Evolutionary conservation across 148 eudicot genomes (phyloP), one percentile per base, ranked within the genome.

Genomic region (Arctostaphylos glauca): DNA sequence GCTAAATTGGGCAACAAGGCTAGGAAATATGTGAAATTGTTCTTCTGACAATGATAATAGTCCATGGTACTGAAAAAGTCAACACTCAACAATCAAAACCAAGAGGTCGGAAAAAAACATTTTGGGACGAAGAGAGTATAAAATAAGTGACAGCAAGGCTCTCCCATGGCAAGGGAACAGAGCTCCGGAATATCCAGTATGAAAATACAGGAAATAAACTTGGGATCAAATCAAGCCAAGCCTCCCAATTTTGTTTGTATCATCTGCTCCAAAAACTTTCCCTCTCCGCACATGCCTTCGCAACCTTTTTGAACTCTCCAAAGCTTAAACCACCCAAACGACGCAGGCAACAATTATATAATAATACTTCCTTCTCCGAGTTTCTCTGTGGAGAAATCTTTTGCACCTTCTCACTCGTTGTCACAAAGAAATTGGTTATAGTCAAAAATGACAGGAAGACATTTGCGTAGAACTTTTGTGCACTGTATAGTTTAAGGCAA

Each of bases 21-120:
- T 66, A 80, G 23, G 41, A 68, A 23, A 43, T 47, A 58, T 77
- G 49, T 64, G 81, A 78, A 81, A 44, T 67, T 47, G 50, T 48
- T 50, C 18, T 64, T 38, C 52, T 64, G 62, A 74, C 19, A 0
- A 74, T 74, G 13, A 50, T 21, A n/a, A 49, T 1, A 74, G 78
- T 21, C 25, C 7, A 21, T 0, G 4, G 58, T 9, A 49, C 25
- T 4, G 31, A 49, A 23, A 19, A 23, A 9, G 12, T 15, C 25
- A 49, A 41, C 50, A 73, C 6, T 46, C 78, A 75, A 41, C 50
- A 73, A 18, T 46, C 78, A 75, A 49, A 23, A 75, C 14, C 10
- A 49, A 19, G 41, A n/a, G 43, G 55, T 75, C 9, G 25, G 25
- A 66, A 66, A 21, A 8, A 31, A 7, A 66, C 43, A 21, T 21